phyloP scores from a whole-genome alignment of 2,329 filamentous ascomycete species.

The Rosellinia necatrix region DNA sequence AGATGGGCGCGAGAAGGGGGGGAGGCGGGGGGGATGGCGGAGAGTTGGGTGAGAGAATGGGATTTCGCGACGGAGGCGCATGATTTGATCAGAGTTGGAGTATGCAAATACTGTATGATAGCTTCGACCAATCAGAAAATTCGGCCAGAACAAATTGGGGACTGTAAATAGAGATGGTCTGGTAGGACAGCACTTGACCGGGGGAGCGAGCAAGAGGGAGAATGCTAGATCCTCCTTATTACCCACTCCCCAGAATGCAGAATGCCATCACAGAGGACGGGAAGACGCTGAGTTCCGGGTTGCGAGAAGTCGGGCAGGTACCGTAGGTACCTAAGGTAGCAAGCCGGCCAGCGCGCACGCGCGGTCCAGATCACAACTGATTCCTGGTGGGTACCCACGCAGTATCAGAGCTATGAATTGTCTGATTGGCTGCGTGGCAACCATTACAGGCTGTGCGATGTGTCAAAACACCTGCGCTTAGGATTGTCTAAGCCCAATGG shows the following conservation, averaged over 20 bases:
- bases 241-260: background rate
- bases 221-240: constrained; percentile 3
- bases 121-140: constrained; percentile 49
- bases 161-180: constrained; percentile 21
- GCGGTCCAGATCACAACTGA: constrained; percentile 27
- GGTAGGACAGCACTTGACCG: constrained; percentile 16
- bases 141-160: constrained; percentile 31
- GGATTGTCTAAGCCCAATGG: constrained; percentile 24
- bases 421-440: constrained; percentile 30
- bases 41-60: constrained; percentile 34
- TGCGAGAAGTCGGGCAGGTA: background rate
- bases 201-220: constrained; percentile 10
- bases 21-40: constrained; percentile 30
- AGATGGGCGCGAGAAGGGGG: constrained; percentile 19
- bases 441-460: constrained; percentile 22
- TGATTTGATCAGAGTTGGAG: constrained; percentile 38
- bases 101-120: constrained; percentile 20
- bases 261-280: constrained; percentile 14
- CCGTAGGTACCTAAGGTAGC: background rate
- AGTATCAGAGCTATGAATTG: constrained; percentile 25
- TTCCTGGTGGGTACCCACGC: constrained; percentile 25
- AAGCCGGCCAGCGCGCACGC: background rate
- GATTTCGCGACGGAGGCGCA: constrained; percentile 33
- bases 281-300: constrained; percentile 1
- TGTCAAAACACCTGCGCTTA: constrained; percentile 23